These are phyloP conservation scores for Phaffia rhodozyma DNA, from an alignment of 1,284 basidiomycete genomes.

Conservation along the genomic window DNA sequence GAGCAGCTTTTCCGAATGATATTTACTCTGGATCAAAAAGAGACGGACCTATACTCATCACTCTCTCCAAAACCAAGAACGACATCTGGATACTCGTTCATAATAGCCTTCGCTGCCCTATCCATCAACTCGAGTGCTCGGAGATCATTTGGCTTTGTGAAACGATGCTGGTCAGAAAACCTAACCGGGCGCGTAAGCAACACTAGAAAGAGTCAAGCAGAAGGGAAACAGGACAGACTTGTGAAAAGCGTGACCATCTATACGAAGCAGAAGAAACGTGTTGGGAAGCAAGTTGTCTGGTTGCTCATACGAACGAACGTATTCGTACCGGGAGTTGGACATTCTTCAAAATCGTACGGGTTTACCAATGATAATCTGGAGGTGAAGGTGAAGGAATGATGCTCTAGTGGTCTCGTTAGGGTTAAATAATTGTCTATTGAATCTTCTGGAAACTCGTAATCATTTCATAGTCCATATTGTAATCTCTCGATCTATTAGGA, in stretches of 20 bases:
- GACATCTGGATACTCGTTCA: slow-evolving; percentile 71
- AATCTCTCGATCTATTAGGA: too few relatives aligned
- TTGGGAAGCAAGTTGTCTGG: slow-evolving; percentile 74
- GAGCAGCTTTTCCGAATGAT: neutral
- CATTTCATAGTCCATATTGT: too few relatives aligned
- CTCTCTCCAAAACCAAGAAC: slow-evolving; percentile 87
- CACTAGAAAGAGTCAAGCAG: neutral
- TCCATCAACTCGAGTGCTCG: slow-evolving; percentile 87
- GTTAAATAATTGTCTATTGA: too few relatives aligned
- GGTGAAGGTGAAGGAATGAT: too few relatives aligned
- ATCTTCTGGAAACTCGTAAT: too few relatives aligned
- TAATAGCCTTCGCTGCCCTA: slow-evolving; percentile 64
- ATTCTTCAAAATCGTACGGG: slow-evolving; percentile 37
- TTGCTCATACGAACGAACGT: slow-evolving; percentile 81
- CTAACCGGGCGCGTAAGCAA: slow-evolving; percentile 28
- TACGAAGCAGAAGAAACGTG: slow-evolving; percentile 71
- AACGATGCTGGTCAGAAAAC: slow-evolving; percentile 71
- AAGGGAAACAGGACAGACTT: slow-evolving; percentile 44
- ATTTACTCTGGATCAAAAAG: neutral
- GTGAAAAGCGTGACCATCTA: slow-evolving; percentile 94
- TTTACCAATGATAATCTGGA: too few relatives aligned
- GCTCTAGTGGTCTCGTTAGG: too few relatives aligned
- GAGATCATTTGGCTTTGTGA: slow-evolving; percentile 83
- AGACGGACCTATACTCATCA: slow-evolving; percentile 79
- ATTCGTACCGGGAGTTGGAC: slow-evolving; percentile 85